Conservation (phyloP, 2,329 filamentous ascomycete species). For the Nannizziopsis arthrosporioides region DNA sequence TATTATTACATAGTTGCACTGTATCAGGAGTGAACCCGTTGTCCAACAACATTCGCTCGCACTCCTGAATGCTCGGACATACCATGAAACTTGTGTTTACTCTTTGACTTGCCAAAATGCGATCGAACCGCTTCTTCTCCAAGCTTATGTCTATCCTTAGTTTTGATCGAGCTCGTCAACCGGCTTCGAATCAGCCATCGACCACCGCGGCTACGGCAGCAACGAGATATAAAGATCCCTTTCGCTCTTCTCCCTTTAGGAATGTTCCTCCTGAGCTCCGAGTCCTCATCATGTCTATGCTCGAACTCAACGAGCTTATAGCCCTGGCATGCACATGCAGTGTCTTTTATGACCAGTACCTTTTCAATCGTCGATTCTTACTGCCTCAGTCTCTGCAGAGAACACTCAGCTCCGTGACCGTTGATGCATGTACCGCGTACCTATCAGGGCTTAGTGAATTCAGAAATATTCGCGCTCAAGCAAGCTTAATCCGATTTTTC, state of each 20-base stretch:
- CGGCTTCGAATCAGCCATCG: too few relatives aligned
- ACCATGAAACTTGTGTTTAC: too few relatives aligned
- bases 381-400: not conserved
- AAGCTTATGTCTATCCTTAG: too few relatives aligned
- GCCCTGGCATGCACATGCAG: not conserved
- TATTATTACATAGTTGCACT: too few relatives aligned
- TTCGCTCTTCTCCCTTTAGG: not conserved
- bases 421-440: not conserved
- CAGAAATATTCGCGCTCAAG: not conserved
- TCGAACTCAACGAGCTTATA: not conserved
- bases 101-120: too few relatives aligned
- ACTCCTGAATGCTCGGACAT: too few relatives aligned
- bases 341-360: not conserved
- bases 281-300: not conserved
- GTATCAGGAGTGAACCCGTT: too few relatives aligned
- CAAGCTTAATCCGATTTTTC: not conserved
- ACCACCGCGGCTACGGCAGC: too few relatives aligned
- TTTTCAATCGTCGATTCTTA: not conserved
- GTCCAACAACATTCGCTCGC: too few relatives aligned
- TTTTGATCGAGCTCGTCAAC: too few relatives aligned
- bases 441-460: not conserved
- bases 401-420: not conserved
- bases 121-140: too few relatives aligned
- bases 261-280: not conserved
- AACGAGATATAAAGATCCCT: too few relatives aligned